Evolutionary conservation across 306 rosid species (phyloP), one percentile per base, ranked within the genome.

Genomic region (Luffa aegyptiaca): DNA sequence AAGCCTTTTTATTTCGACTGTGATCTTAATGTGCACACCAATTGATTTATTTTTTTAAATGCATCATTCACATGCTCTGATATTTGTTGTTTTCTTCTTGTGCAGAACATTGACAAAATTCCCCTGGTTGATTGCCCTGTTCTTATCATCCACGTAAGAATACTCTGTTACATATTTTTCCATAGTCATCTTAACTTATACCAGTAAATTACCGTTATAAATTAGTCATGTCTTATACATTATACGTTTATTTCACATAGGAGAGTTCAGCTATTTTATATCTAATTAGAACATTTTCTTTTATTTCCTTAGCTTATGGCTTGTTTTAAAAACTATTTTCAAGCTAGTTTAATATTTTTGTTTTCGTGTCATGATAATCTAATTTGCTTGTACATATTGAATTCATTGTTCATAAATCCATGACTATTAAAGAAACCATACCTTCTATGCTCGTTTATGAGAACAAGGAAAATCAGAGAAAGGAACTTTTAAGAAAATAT

Each of bases 81-180:
- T 41, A 64, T 52, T 56, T 84, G 84, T 80, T 80, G 11, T 68
- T 78, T 75, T 80, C 7, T 73, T 78, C 57, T 39, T 70, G 37
- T 46, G 85, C 97, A 93, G 98, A 93, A 93, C 86, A 86, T 93
- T 33, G 98, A 93, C 88, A 93, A 93, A 83, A 93, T 93, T 81
- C 92, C 97, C 45, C 83, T 83, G 57, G 97, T 93, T 81, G 90
- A 84, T 72, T 92, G 98, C 77, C 96, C 98, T 5, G 89, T 94
- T 86, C 97, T 94, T 80, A 89, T 94, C 87, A 90, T 94, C 84
- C 98, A 94, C 71, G 98, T 94, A 89, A 94, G 97, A 81, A 55
- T 75, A 53, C 82, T 72, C 79, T 78, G 61, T 53, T 61, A 52
- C 51, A 81, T 65, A 65, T 78, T 57, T 74, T 42, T 80, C 42